Evolutionary conservation across 176 grass and related monocot genomes (phyloP).

Genomic region (Oryza meyeriana): DNA sequence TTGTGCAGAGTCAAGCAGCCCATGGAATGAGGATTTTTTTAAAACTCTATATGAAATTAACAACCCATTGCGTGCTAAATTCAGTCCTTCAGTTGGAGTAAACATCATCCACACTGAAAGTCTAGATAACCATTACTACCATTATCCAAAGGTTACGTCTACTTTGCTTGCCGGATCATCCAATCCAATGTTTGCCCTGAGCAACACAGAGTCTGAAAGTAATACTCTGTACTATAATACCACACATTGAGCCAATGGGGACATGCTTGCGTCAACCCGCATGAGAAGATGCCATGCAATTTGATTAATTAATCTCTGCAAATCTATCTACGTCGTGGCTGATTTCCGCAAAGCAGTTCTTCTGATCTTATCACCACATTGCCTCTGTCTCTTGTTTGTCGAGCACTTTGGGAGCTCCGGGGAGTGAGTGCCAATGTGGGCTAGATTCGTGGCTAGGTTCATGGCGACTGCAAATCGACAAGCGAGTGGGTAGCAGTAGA

Average conservation of each 20-base stretch:
- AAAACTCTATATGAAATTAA: neutral
- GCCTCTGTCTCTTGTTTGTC: neutral
- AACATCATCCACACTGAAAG: neutral
- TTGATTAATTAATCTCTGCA: neutral
- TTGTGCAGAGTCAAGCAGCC: neutral
- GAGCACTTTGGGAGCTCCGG: neutral
- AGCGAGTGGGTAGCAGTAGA: neutral
- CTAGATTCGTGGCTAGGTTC: constrained; percentile 37
- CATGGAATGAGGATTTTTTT: neutral
- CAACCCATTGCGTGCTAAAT: neutral
- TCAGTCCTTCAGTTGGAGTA: neutral
- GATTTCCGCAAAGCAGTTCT: neutral
- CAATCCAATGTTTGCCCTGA: neutral
- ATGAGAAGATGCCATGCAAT: constrained; percentile 12
- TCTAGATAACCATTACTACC: neutral
- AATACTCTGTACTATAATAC: neutral
- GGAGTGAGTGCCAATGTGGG: neutral
- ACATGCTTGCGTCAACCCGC: neutral
- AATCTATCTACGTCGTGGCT: neutral
- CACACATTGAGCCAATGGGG: neutral
- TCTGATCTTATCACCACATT: neutral
- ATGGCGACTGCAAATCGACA: constrained; percentile 7
- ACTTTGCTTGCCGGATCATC: neutral
- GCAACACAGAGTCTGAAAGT: neutral
- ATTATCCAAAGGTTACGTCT: neutral